These are phyloP conservation scores for Globisporangium abappressorium DNA, from an alignment of 352 stramenopile genomes.

Conservation along the genomic window DNA sequence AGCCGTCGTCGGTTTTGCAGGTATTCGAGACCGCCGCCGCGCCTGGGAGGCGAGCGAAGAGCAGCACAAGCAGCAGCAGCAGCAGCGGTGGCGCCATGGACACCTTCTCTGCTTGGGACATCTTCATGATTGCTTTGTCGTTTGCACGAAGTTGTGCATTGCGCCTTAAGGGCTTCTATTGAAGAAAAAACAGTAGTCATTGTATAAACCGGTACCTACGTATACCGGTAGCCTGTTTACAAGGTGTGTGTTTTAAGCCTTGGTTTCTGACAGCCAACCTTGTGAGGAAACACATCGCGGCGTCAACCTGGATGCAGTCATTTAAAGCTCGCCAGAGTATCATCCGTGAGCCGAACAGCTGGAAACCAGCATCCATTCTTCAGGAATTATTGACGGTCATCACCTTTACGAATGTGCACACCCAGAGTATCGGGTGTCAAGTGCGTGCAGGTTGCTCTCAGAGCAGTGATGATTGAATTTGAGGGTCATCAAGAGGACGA, in stretches of 20 bases:
- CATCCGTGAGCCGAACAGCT: no score
- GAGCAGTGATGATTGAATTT: neutral
- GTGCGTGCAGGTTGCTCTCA: no score
- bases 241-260: neutral
- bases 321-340: no score
- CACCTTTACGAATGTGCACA: no score
- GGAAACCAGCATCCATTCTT: no score
- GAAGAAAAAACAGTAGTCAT: neutral
- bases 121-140: neutral
- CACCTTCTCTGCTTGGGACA: neutral
- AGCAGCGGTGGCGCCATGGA: neutral
- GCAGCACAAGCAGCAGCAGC: conserved; percentile 1
- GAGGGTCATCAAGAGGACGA: neutral
- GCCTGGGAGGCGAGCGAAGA: neutral
- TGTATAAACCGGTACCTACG: neutral
- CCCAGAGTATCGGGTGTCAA: no score
- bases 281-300: no score
- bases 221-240: neutral
- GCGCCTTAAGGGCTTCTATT: neutral
- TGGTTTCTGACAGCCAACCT: no score
- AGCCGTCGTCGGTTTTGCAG: conserved; percentile 30
- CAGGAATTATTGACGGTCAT: no score
- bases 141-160: neutral
- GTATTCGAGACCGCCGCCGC: neutral
- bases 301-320: no score